These are phyloP conservation scores for Aspergillus steynii DNA, from an alignment of 495 filamentous ascomycete species.

Conservation along the genomic window DNA sequence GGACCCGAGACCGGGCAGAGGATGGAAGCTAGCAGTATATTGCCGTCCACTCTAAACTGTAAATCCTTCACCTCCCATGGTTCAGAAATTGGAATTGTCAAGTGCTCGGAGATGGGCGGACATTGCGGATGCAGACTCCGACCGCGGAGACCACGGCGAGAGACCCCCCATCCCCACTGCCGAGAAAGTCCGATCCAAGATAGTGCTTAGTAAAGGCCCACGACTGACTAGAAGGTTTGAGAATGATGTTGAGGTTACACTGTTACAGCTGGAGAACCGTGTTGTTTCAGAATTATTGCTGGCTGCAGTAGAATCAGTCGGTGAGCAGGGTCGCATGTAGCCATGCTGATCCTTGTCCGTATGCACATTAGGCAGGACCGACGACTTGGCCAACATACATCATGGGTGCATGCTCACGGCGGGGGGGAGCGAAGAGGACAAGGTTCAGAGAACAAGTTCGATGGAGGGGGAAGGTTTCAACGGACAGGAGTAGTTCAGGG, in stretches of 20 bases:
- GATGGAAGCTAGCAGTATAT: not conserved
- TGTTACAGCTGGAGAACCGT: not conserved
- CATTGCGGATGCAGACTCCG: not conserved
- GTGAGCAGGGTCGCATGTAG: not conserved
- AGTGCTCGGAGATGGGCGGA: not conserved
- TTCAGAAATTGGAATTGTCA: not conserved
- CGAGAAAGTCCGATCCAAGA: not conserved
- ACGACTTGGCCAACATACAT: not conserved
- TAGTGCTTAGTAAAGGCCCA: not conserved
- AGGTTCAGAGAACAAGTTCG: not conserved
- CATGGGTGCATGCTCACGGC: not conserved
- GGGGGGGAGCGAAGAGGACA: not conserved
- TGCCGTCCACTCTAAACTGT: conserved; percentile 15
- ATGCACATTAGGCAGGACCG: not conserved
- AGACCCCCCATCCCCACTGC: not conserved
- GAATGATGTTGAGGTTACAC: not conserved
- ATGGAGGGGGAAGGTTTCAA: too few relatives aligned
- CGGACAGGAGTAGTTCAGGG: not conserved
- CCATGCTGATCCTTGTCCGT: not conserved
- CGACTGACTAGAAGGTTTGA: not conserved
- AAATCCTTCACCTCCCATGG: conserved; percentile 12
- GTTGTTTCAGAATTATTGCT: not conserved
- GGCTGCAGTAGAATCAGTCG: not conserved
- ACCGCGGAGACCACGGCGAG: not conserved
- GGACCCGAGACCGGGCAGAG: conserved; percentile 3